A percentile compares a stretch with the other conserved stretches of the same genome.
phyloP scores from a whole-genome alignment of 345 rosid genomes.

The Mercurialis annua region DNA sequence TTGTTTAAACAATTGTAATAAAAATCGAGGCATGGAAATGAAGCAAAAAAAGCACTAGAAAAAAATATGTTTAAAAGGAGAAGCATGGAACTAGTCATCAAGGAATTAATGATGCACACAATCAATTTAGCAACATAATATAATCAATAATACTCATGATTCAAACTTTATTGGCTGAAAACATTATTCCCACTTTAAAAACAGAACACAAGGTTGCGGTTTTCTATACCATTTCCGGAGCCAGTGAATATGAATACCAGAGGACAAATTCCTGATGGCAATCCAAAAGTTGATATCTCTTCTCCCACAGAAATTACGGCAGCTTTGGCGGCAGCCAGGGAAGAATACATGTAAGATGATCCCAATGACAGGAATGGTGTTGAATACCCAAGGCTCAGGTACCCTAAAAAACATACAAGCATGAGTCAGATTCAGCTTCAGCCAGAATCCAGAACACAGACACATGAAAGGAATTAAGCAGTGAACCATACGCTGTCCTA shows the following conservation, averaged over 20 bases:
- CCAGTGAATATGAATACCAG: conserved; percentile 76
- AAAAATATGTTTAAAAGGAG: neutral
- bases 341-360: conserved; percentile 76
- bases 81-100: neutral
- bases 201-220: neutral
- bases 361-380: conserved; percentile 78
- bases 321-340: conserved; percentile 83
- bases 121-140: neutral
- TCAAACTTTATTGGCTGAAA: neutral
- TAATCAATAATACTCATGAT: neutral
- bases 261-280: conserved; percentile 79
- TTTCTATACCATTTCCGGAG: conserved; percentile 62
- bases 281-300: conserved; percentile 73
- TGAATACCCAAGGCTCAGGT: conserved; percentile 73
- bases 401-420: conserved; percentile 44
- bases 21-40: neutral
- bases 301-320: conserved; percentile 80
- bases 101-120: neutral
- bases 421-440: neutral
- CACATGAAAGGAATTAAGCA: neutral
- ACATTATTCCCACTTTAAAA: neutral
- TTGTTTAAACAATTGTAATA: neutral
- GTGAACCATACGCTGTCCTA: conserved; percentile 68
- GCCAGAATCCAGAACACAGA: neutral
- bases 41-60: neutral